Evolutionary conservation across 768 basidiomycete species (phyloP).

Genomic region (Panellus pusillus): DNA sequence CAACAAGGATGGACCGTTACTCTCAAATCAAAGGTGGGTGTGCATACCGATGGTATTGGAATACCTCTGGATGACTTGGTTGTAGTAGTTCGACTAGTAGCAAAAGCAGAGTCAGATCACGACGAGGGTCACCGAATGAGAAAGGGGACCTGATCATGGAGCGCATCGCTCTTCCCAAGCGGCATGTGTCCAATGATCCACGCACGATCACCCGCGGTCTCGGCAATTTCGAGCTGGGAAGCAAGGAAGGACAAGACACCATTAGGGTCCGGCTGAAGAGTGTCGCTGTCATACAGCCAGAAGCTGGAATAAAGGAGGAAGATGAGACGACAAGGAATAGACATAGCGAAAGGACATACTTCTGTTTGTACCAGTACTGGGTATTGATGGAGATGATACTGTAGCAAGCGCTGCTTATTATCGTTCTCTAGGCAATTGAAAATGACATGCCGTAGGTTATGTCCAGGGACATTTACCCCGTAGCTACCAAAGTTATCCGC

Average conservation of each 20-base stretch:
- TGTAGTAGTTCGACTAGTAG: conserved; percentile 39
- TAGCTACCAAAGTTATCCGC: conserved; percentile 36
- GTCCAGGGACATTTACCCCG: conserved; percentile 31
- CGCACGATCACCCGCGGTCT: conserved; percentile 36
- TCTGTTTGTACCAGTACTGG: conserved; percentile 40
- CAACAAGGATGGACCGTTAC: too few species aligned
- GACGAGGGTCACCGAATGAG: neutral
- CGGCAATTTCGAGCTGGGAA: conserved; percentile 36
- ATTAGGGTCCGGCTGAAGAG: conserved; percentile 40
- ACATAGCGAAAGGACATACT: conserved; percentile 16
- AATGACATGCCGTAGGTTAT: conserved; percentile 23
- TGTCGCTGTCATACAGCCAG: conserved; percentile 42
- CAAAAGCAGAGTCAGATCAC: neutral
- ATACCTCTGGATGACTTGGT: conserved; percentile 43
- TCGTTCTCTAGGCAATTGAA: too few species aligned
- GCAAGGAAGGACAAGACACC: conserved; percentile 42
- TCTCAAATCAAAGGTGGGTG: too few species aligned
- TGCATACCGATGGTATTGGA: conserved; percentile 31
- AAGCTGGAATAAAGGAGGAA: conserved; percentile 24
- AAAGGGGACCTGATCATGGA: conserved; percentile 20
- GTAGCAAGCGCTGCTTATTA: too few species aligned
- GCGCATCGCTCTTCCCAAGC: conserved; percentile 30
- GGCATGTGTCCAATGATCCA: conserved; percentile 43
- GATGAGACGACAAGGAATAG: neutral
- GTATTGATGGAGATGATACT: conserved; percentile 41